phyloP scores from a whole-genome alignment of 2,329 filamentous ascomycete genomes.

The Zymoseptoria ardabiliae region DNA sequence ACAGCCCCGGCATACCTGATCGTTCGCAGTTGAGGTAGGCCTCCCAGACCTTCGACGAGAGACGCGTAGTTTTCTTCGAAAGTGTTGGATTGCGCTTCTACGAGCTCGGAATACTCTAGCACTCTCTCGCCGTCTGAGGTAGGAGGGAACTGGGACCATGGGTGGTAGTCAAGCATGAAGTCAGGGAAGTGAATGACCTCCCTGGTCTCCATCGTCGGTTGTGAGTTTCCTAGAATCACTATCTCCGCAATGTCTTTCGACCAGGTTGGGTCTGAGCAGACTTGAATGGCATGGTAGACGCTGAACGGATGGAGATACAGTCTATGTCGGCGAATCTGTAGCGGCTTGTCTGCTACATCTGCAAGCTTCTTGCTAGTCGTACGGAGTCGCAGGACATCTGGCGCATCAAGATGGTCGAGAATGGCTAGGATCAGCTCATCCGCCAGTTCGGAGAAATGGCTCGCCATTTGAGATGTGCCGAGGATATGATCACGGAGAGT shows the following conservation, averaged over 20 bases:
- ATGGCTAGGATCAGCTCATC: conserved; percentile 3
- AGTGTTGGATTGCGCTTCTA: neutral
- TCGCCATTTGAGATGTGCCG: neutral
- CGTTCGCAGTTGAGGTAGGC: neutral
- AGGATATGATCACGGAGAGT: neutral
- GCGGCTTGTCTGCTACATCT: neutral
- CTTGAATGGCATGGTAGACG: conserved; percentile 1
- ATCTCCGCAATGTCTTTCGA: neutral
- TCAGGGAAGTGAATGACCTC: conserved; percentile 1
- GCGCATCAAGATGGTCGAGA: neutral
- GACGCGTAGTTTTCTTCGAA: conserved; percentile 2
- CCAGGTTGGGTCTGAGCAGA: neutral
- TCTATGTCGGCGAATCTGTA: conserved; percentile 1
- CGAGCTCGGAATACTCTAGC: neutral
- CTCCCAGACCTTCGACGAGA: neutral
- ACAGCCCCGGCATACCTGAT: neutral
- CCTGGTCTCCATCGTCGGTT: neutral
- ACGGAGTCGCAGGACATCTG: neutral
- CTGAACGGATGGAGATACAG: conserved; percentile 4
- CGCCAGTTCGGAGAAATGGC: neutral
- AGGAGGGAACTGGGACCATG: conserved; percentile 4
- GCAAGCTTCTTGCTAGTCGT: neutral
- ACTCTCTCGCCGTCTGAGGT: neutral
- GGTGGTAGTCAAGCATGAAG: conserved; percentile 4
- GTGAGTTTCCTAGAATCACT: conserved; percentile 1